Evolutionary conservation across 495 filamentous ascomycete genomes (phyloP).

Genomic region (Aspergillus homomorphus): DNA sequence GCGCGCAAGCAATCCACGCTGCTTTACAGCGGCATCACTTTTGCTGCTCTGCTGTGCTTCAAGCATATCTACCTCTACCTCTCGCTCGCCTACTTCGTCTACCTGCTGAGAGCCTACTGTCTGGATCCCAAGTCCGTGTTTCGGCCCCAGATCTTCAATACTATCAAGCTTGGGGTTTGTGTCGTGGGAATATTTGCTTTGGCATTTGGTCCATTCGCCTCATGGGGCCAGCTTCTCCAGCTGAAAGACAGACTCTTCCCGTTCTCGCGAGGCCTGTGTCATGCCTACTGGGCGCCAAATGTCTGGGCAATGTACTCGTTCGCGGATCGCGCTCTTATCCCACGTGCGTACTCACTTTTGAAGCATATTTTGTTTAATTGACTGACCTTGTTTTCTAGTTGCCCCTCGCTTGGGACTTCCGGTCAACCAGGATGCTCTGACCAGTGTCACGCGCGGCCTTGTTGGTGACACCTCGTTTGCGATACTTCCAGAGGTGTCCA

Average conservation of each 20-base stretch:
- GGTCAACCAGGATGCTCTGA: slow-evolving; percentile 69
- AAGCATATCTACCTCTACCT: slow-evolving; percentile 99
- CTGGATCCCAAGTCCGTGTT: slow-evolving; percentile 76
- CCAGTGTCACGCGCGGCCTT: slow-evolving; percentile 86
- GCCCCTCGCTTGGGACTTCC: slow-evolving; percentile 74
- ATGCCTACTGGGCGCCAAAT: slow-evolving; percentile 98
- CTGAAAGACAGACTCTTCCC: slow-evolving; percentile 83
- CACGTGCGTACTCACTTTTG: slow-evolving; percentile 48
- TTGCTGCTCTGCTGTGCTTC: slow-evolving; percentile 82
- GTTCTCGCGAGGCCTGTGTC: slow-evolving; percentile 88
- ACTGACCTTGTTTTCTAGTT: slow-evolving; percentile 47
- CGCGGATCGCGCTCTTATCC: slow-evolving; percentile 75
- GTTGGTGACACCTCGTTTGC: slow-evolving; percentile 96
- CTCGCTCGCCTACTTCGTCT: slow-evolving; percentile 94
- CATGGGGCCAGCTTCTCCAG: slow-evolving; percentile 85
- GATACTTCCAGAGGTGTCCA: slow-evolving; percentile 81
- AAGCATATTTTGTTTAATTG: neutral
- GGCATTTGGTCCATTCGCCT: slow-evolving; percentile 88
- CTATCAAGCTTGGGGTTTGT: slow-evolving; percentile 72
- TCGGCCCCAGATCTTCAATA: slow-evolving; percentile 71
- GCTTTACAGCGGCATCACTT: slow-evolving; percentile 73
- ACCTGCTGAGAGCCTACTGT: slow-evolving; percentile 81
- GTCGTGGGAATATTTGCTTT: slow-evolving; percentile 68
- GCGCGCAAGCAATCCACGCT: slow-evolving; percentile 74
- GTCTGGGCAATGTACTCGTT: slow-evolving; percentile 98